phyloP scores from a whole-genome alignment of 2,329 filamentous ascomycete genomes.

The Xylariaceae sp. region DNA sequence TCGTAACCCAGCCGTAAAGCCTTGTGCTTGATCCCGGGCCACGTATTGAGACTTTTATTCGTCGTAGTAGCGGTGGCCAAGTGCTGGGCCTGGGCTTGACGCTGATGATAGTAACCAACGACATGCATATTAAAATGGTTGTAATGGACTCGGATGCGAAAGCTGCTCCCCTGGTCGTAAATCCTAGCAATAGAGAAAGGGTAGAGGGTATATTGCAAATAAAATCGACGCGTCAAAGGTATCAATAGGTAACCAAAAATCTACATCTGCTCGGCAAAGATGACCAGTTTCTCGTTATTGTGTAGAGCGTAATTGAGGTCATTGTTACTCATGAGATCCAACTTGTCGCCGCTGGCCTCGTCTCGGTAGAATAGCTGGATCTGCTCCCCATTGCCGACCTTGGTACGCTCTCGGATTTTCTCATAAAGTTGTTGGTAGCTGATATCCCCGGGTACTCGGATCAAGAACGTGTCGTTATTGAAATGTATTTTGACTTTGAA shows the following conservation, averaged over 20 bases:
- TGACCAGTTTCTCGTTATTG: constrained; percentile 79
- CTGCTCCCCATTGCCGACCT: constrained; percentile 62
- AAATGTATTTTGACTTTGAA: constrained; percentile 97
- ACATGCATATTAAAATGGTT: constrained; percentile 2
- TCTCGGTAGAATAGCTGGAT: constrained; percentile 82
- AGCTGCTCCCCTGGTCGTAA: constrained; percentile 19
- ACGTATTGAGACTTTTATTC: not conserved
- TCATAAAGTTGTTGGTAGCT: constrained; percentile 71
- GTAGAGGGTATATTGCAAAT: constrained; percentile 28
- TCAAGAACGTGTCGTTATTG: constrained; percentile 84
- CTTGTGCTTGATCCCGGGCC: constrained; percentile 1
- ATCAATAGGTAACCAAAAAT: constrained; percentile 8
- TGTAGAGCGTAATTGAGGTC: constrained; percentile 76
- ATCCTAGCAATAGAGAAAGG: constrained; percentile 21
- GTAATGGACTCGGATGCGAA: constrained; percentile 8
- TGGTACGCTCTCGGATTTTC: constrained; percentile 78
- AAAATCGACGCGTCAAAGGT: constrained; percentile 21
- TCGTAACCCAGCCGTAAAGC: constrained; percentile 1
- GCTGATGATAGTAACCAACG: constrained; percentile 6
- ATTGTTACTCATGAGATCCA: constrained; percentile 69
- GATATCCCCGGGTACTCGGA: constrained; percentile 79
- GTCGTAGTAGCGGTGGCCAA: not conserved
- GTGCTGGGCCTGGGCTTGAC: not conserved
- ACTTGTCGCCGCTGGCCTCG: constrained; percentile 69
- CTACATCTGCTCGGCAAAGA: constrained; percentile 59